phyloP scores from a whole-genome alignment of 2,329 filamentous ascomycete species.

The Neophaeococcomyces aloes region DNA sequence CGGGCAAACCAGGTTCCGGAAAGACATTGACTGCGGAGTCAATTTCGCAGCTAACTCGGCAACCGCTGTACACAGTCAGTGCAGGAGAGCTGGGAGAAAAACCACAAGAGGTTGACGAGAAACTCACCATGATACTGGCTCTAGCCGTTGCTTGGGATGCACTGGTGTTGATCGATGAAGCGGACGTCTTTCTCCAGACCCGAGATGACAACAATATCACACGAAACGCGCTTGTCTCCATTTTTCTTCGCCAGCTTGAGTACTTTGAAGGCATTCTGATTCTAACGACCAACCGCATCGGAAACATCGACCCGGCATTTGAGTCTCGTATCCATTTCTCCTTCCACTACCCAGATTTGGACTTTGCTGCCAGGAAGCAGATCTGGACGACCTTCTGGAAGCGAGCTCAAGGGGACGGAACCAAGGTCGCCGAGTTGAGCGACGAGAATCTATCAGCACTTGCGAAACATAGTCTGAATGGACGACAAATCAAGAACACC shows the following conservation, averaged over 20 bases:
- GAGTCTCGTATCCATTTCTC: slow-evolving; percentile 8
- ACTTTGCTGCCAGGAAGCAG: slow-evolving; percentile 1
- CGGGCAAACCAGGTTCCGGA: slow-evolving; percentile 41
- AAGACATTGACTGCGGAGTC: slow-evolving; percentile 50
- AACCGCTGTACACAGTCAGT: slow-evolving; percentile 43
- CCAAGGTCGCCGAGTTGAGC: neutral
- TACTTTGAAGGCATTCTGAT: slow-evolving; percentile 35
- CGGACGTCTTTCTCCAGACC: slow-evolving; percentile 14
- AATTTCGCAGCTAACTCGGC: slow-evolving; percentile 41
- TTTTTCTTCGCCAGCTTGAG: slow-evolving; percentile 28
- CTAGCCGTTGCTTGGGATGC: slow-evolving; percentile 10
- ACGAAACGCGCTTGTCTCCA: slow-evolving; percentile 7
- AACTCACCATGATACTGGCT: neutral
- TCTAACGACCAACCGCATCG: slow-evolving; percentile 36
- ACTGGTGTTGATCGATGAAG: slow-evolving; percentile 16
- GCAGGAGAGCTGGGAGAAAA: neutral
- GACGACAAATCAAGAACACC: slow-evolving; percentile 12
- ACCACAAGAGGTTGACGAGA: neutral
- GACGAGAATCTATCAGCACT: slow-evolving; percentile 3
- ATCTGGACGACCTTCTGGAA: slow-evolving; percentile 8
- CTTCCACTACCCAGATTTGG: slow-evolving; percentile 16
- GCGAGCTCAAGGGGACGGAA: neutral
- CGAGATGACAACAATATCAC: slow-evolving; percentile 2
- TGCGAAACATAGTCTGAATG: slow-evolving; percentile 8
- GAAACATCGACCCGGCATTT: slow-evolving; percentile 33